Conservation (phyloP, 441 rosid genomes). For the Aquilaria agallochum region DNA sequence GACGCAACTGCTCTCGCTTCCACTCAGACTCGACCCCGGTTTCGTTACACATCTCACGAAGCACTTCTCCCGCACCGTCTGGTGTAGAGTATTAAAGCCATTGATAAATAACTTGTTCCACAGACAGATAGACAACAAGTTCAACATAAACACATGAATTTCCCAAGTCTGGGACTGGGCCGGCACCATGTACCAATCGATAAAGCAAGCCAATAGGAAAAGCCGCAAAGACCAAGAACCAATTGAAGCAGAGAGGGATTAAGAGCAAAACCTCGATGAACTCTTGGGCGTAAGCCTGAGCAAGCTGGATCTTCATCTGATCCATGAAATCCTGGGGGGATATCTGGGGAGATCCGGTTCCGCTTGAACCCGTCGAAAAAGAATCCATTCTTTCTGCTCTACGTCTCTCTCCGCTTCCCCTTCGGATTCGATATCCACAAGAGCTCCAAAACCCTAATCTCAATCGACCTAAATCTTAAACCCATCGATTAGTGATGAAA, state of each 20-base stretch:
- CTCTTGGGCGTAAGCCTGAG: conserved; percentile 80
- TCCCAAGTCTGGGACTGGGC: neutral
- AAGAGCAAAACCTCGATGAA: conserved; percentile 53
- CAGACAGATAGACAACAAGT: neutral
- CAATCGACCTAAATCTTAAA: neutral
- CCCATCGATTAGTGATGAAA: neutral
- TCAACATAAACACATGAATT: neutral
- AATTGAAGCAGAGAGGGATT: neutral
- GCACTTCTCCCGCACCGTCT: conserved; percentile 80
- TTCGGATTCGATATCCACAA: neutral
- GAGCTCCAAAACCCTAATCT: neutral
- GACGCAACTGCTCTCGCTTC: conserved; percentile 88
- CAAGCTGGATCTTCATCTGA: conserved; percentile 61
- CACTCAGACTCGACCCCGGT: conserved; percentile 87
- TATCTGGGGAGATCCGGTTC: conserved; percentile 32
- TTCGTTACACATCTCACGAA: conserved; percentile 79
- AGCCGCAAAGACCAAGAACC: neutral
- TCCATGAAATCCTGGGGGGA: conserved; percentile 64
- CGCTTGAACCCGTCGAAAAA: conserved; percentile 50
- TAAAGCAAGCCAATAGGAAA: neutral
- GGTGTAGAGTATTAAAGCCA: conserved; percentile 7
- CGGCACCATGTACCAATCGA: neutral
- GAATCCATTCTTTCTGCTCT: conserved; percentile 45
- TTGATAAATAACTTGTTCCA: neutral
- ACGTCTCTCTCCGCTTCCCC: neutral